A percentile compares a stretch with the other conserved stretches of the same genome.
Conservation (phyloP, 1,139 yeast genomes). For the Debaryomyces psychrophilus region DNA sequence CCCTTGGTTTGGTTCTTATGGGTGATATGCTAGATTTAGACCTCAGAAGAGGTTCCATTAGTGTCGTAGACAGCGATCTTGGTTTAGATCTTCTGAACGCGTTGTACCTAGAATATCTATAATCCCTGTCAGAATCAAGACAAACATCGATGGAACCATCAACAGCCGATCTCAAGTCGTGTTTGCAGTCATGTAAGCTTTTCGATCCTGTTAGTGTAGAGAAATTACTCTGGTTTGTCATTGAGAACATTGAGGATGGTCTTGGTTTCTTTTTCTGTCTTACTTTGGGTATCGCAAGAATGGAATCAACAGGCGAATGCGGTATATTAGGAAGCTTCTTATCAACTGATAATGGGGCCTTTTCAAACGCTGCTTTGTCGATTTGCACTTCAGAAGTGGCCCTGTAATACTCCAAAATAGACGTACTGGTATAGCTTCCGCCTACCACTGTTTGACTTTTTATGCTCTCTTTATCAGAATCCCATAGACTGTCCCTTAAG, state of each 20-base stretch:
- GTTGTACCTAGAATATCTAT: conserved; percentile 34
- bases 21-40: conserved; percentile 14
- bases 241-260: not conserved
- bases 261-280: not conserved
- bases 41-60: not conserved
- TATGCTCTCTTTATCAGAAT: not conserved
- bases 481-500: conserved; percentile 7
- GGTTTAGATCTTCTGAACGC: conserved; percentile 14
- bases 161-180: conserved; percentile 25
- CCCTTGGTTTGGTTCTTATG: conserved; percentile 6
- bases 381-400: not conserved
- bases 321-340: not conserved
- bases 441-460: not conserved
- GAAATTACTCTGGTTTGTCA: conserved; percentile 1
- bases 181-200: conserved; percentile 21
- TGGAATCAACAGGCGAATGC: not conserved
- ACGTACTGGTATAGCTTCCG: not conserved
- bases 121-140: conserved; percentile 38
- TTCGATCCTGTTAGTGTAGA: conserved; percentile 2
- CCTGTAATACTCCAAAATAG: not conserved
- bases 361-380: not conserved
- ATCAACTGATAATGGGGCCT: not conserved
- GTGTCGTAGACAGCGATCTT: not conserved
- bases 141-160: conserved; percentile 37
- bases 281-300: not conserved